Evolutionary conservation across 1,284 basidiomycete species (phyloP), one percentile per base, ranked within the genome.

Genomic region (Pyrrhoderma lamaoense): DNA sequence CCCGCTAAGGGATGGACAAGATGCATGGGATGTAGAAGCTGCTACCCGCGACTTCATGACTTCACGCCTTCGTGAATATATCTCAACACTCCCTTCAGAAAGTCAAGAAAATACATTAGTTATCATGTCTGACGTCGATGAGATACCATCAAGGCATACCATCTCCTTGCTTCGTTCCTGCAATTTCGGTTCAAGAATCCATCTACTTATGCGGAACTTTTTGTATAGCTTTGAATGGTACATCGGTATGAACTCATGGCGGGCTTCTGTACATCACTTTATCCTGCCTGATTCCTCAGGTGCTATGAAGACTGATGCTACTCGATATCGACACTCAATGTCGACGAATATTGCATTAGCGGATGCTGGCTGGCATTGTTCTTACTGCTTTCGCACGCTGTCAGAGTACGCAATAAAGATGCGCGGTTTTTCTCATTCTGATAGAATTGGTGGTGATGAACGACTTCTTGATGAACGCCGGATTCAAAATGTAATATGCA

Each of bases 111-210:
- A 61, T 64, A 40, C 63, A 67, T 11, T 86, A 27, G 73, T 87
- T 27, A 62, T 86, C 53, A 79, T 83, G 72, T 76, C 79, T 7
- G 84, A 89, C 61, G 68, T 85, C 13, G 85, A 87, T 64, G 84
- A 87, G 64, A 74, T 87, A 47, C 78, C 82, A 3, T 73, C 77
- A 0, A 62, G 67, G 14, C 71, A 77, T 53, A 80, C 84, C 13
- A 62, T 85, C 8, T 58, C 67, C 18, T 71, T 88, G 0, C 68
- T 87, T 39, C 72, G 73, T 53, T 61, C 68, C n/a, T 88, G 84
- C 62, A 71, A 76, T 43, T 79, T 77, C 56, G 75, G 76, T 2
- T 56, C 63, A 16, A 69, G 74, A 3, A 67, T 88, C 14, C 85
- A 86, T 58, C 72, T 87, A 2, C 77, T 82, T 57, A 66, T 86